Conservation (phyloP, 2,329 filamentous ascomycete genomes). For the Spiromastix sp. region DNA sequence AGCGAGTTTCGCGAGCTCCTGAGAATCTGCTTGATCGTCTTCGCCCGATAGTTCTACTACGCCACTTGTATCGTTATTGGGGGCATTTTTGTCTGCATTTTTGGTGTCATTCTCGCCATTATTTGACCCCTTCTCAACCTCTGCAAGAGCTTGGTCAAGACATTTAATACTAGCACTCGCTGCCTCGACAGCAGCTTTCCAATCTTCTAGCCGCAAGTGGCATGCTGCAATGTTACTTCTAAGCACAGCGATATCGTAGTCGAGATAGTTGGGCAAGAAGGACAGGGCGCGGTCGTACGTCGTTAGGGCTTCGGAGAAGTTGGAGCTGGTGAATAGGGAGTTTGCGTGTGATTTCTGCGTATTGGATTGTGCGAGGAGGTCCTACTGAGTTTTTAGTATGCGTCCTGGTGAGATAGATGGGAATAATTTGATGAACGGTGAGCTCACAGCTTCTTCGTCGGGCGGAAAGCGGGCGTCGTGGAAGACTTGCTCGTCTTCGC, state of each 20-base stretch:
- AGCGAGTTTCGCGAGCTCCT: constrained; percentile 33
- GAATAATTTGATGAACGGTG: constrained; percentile 3
- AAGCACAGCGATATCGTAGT: constrained; percentile 80
- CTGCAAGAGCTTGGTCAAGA: constrained; percentile 52
- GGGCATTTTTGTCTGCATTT: constrained; percentile 16
- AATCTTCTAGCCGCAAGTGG: constrained; percentile 72
- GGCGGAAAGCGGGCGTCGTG: constrained; percentile 35
- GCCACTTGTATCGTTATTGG: constrained; percentile 14
- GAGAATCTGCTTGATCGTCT: constrained; percentile 29
- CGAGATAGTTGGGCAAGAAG: constrained; percentile 70
- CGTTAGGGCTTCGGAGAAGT: constrained; percentile 67
- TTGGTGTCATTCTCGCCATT: constrained; percentile 16
- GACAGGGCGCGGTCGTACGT: constrained; percentile 73
- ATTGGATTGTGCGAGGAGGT: constrained; percentile 61
- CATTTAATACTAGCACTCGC: constrained; percentile 64
- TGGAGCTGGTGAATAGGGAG: constrained; percentile 59
- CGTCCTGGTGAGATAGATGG: neutral
- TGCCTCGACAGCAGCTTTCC: constrained; percentile 68
- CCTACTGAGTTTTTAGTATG: constrained; percentile 30
- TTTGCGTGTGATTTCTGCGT: constrained; percentile 68
- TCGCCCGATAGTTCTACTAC: constrained; percentile 42
- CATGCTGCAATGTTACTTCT: constrained; percentile 85
- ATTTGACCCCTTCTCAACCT: constrained; percentile 18
- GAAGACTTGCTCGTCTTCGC: constrained; percentile 27
- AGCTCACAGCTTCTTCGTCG: constrained; percentile 37